phyloP scores from a whole-genome alignment of 495 filamentous ascomycete species.

The Letharia columbiana region DNA sequence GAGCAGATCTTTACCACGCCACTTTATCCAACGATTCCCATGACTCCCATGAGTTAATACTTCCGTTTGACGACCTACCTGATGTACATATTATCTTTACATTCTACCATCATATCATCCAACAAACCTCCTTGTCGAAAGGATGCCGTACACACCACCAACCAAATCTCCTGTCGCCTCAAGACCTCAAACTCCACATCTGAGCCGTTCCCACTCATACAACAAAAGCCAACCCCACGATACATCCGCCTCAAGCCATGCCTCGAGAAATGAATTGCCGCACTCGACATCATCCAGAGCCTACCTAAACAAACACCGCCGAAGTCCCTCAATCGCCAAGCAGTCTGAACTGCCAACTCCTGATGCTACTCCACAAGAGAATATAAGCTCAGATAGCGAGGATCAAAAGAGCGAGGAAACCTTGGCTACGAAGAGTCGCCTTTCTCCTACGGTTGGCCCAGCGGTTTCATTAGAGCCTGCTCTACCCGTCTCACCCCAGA shows the following conservation, averaged over 20 bases:
- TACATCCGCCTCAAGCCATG: constrained; percentile 30
- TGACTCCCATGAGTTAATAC: background rate
- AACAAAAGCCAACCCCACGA: constrained; percentile 15
- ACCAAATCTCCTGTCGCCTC: constrained; percentile 60
- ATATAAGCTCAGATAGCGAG: constrained; percentile 33
- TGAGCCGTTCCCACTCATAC: constrained; percentile 21
- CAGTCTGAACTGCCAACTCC: constrained; percentile 33
- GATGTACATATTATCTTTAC: constrained; percentile 15
- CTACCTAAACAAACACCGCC: constrained; percentile 60
- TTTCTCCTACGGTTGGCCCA: constrained; percentile 45
- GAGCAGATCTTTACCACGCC: background rate
- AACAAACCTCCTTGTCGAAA: constrained; percentile 18
- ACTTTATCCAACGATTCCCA: background rate
- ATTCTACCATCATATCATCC: background rate
- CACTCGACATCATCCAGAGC: constrained; percentile 71
- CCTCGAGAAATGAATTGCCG: constrained; percentile 49
- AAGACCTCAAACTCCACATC: constrained; percentile 29
- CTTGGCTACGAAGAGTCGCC: constrained; percentile 59
- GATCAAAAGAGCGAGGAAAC: constrained; percentile 67
- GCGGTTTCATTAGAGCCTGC: constrained; percentile 8
- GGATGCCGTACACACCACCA: constrained; percentile 84
- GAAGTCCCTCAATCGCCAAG: constrained; percentile 50
- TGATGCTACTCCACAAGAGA: constrained; percentile 38
- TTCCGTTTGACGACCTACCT: background rate
- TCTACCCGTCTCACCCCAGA: constrained; percentile 38